Evolutionary conservation across 225 moss, liverwort and hornwort genomes (phyloP).

Genomic region (Sphagnum tenellum): DNA sequence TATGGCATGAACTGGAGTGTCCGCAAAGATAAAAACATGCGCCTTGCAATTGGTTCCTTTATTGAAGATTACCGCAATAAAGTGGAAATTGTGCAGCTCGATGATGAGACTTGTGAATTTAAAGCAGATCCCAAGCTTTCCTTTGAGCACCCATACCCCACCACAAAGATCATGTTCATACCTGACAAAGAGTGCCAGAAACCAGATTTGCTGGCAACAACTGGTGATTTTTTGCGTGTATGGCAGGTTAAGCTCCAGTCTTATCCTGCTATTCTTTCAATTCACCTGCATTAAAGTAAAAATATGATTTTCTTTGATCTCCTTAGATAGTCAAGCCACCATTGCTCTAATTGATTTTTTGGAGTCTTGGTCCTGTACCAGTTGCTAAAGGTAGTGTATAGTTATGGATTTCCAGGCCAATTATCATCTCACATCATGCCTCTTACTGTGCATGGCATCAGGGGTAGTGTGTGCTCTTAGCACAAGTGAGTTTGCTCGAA

Average conservation of each 20-base stretch:
- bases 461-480: no score
- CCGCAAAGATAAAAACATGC: conserved; percentile 75
- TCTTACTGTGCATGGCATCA: no score
- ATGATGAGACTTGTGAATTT: conserved; percentile 81
- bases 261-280: not conserved
- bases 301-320: no score
- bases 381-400: no score
- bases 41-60: conserved; percentile 75
- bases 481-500: no score
- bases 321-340: no score
- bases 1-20: conserved; percentile 97
- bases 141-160: conserved; percentile 78
- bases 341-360: no score
- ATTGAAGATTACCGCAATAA: conserved; percentile 67
- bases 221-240: conserved; percentile 75
- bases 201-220: conserved; percentile 73
- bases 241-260: conserved; percentile 40
- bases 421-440: no score
- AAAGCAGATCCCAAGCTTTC: conserved; percentile 80
- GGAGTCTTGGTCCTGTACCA: no score
- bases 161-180: conserved; percentile 91
- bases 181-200: conserved; percentile 87
- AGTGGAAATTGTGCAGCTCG: conserved; percentile 83
- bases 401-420: no score
- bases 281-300: no score